phyloP scores from a whole-genome alignment of 1,284 basidiomycete species.

The Cerrena zonata region DNA sequence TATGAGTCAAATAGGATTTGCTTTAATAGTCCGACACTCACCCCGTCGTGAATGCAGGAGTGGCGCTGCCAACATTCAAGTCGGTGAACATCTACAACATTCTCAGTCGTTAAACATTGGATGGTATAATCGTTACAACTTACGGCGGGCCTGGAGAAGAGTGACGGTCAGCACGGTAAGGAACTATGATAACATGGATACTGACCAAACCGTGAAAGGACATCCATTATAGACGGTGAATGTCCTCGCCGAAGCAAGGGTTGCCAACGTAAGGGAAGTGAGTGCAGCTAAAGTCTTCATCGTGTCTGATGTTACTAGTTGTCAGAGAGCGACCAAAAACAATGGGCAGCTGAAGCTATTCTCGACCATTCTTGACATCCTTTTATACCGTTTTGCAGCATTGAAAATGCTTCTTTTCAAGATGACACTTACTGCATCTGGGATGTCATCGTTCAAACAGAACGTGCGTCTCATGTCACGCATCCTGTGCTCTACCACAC shows the following conservation, averaged over 20 bases:
- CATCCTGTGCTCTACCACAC: too few relatives aligned
- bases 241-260: constrained; percentile 14
- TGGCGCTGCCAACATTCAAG: constrained; percentile 23
- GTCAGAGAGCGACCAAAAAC: too few relatives aligned
- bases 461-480: too few relatives aligned
- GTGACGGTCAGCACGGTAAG: too few relatives aligned
- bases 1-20: background rate
- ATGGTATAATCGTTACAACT: constrained; percentile 5
- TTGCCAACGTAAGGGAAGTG: constrained; percentile 9
- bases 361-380: too few relatives aligned
- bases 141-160: constrained; percentile 28
- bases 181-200: constrained; percentile 2
- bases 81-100: constrained; percentile 27
- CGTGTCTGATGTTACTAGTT: too few relatives aligned
- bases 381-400: background rate
- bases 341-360: background rate
- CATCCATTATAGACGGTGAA: constrained; percentile 28
- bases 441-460: background rate
- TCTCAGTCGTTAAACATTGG: background rate
- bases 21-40: constrained; percentile 9
- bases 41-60: constrained; percentile 28
- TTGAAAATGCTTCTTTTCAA: too few relatives aligned
- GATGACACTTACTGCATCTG: background rate
- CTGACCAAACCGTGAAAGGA: constrained; percentile 27
- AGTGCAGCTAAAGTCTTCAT: constrained; percentile 12